Evolutionary conservation across 345 rosid species (phyloP).

Genomic region (Mangifera indica): DNA sequence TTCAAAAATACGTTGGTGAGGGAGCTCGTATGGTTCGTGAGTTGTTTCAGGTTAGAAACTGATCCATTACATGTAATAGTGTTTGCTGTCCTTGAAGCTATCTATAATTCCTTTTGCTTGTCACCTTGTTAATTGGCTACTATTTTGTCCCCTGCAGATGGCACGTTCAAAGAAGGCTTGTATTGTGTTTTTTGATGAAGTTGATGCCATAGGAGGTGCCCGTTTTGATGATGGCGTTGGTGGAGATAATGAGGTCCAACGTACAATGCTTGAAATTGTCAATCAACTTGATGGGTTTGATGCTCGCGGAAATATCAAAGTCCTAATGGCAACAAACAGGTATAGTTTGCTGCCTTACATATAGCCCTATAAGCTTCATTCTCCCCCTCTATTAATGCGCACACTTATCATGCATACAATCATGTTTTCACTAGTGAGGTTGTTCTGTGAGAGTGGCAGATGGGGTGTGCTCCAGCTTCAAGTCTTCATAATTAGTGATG

Average conservation of each 20-base stretch:
- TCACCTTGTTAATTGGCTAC: slow-evolving; percentile 1
- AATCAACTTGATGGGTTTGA: slow-evolving; percentile 92
- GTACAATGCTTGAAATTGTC: slow-evolving; percentile 87
- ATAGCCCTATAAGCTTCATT: background rate
- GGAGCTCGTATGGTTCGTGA: slow-evolving; percentile 99
- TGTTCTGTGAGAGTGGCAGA: background rate
- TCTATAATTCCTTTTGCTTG: background rate
- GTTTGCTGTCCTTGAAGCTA: background rate
- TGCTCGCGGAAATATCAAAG: slow-evolving; percentile 96
- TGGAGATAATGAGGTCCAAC: slow-evolving; percentile 78
- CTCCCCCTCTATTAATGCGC: background rate
- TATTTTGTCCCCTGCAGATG: slow-evolving; percentile 44
- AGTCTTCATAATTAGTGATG: background rate
- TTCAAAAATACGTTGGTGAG: slow-evolving; percentile 97
- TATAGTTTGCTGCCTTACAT: slow-evolving; percentile 14
- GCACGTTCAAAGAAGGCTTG: slow-evolving; percentile 89
- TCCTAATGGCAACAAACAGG: slow-evolving; percentile 99
- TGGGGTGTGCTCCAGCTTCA: background rate
- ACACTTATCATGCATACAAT: background rate
- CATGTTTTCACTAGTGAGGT: background rate
- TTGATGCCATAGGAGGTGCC: slow-evolving; percentile 86
- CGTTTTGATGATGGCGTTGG: slow-evolving; percentile 85
- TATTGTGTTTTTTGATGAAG: slow-evolving; percentile 82
- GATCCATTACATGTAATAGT: background rate
- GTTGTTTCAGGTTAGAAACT: slow-evolving; percentile 72